Percentiles rank a stretch among this genome's conserved stretches.
Conservation (phyloP, 2,329 filamentous ascomycete species). For the Talaromyces sp. region DNA sequence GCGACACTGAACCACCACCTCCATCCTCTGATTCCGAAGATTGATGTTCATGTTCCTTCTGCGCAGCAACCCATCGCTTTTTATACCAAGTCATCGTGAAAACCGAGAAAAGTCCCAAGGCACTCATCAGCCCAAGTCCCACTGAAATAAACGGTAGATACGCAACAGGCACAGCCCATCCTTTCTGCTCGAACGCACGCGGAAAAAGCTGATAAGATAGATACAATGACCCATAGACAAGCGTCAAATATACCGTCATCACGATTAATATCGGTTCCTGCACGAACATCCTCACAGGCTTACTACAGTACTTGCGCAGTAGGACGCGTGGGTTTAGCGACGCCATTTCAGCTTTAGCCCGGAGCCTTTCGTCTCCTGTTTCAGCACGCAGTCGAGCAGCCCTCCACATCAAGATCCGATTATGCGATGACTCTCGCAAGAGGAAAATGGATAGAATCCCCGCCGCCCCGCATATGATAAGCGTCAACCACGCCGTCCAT, state of each 20-base stretch:
- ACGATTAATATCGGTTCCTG: conserved; percentile 50
- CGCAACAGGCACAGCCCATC: conserved; percentile 30
- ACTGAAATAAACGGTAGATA: conserved; percentile 34
- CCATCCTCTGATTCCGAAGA: background rate
- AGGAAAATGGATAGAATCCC: conserved; percentile 44
- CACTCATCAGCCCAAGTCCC: conserved; percentile 24
- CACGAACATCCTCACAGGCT: conserved; percentile 47
- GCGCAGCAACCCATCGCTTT: conserved; percentile 16
- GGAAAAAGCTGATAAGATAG: conserved; percentile 39
- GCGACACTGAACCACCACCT: background rate
- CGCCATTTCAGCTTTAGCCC: conserved; percentile 45
- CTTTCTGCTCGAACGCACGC: conserved; percentile 32
- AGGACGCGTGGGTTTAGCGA: conserved; percentile 37
- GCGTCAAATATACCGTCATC: conserved; percentile 44
- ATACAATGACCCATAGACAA: conserved; percentile 33
- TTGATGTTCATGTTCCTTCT: conserved; percentile 4
- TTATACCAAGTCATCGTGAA: conserved; percentile 38
- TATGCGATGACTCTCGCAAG: conserved; percentile 53
- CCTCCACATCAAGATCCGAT: conserved; percentile 49
- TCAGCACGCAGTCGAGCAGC: conserved; percentile 50
- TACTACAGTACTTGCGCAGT: conserved; percentile 43
- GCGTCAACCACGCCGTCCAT: conserved; percentile 58
- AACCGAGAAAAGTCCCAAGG: conserved; percentile 30
- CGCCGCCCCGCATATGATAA: conserved; percentile 50
- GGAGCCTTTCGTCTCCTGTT: conserved; percentile 48